Conservation (phyloP, 345 rosid species). For the Citrus glauca region DNA sequence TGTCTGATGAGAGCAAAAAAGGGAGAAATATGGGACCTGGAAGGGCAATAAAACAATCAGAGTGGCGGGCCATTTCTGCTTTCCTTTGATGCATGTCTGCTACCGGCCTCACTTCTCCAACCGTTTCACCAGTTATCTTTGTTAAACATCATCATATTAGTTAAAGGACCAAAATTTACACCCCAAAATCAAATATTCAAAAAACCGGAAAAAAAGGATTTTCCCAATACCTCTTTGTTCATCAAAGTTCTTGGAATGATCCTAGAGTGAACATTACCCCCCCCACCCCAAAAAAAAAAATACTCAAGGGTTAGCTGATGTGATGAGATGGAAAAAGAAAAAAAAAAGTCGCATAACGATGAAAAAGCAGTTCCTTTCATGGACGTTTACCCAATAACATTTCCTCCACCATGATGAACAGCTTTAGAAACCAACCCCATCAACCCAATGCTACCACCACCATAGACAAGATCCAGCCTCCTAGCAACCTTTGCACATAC, state of each 20-base stretch:
- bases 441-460: slow-evolving; percentile 92
- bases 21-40: slow-evolving; percentile 56
- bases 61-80: slow-evolving; percentile 94
- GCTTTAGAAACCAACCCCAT: slow-evolving; percentile 93
- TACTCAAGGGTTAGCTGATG: background rate
- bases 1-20: background rate
- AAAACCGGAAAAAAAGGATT: background rate
- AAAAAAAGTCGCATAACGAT: no score
- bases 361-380: background rate
- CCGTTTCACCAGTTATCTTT: slow-evolving; percentile 65
- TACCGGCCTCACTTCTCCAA: slow-evolving; percentile 82
- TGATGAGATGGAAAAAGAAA: background rate
- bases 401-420: slow-evolving; percentile 76
- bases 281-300: background rate
- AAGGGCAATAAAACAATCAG: slow-evolving; percentile 93
- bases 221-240: slow-evolving; percentile 37
- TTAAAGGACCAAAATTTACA: background rate
- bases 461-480: slow-evolving; percentile 83
- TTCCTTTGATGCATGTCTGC: slow-evolving; percentile 97
- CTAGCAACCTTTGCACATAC: slow-evolving; percentile 44
- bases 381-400: slow-evolving; percentile 70
- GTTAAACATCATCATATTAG: background rate
- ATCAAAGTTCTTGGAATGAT: slow-evolving; percentile 53
- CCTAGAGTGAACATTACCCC: slow-evolving; percentile 18
- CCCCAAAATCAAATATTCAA: background rate